phyloP scores from a whole-genome alignment of 2,329 filamentous ascomycete genomes.

The Fonsecaea erecta region DNA sequence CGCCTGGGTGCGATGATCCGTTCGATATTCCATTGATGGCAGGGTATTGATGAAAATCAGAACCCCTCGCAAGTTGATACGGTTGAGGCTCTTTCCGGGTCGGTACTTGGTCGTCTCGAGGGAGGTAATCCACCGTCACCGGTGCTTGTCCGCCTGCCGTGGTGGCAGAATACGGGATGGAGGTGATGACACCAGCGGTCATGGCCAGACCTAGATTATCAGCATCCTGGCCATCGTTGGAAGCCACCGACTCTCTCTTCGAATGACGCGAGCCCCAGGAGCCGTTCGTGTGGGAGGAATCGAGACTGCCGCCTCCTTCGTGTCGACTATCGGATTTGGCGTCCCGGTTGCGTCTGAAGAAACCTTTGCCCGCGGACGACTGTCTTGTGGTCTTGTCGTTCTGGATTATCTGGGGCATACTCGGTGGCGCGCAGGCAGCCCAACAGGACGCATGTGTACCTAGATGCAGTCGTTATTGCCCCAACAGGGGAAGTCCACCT shows the following conservation, averaged over 20 bases:
- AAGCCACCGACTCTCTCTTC: conserved; percentile 72
- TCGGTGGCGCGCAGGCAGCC: conserved; percentile 24
- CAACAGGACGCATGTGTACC: conserved; percentile 32
- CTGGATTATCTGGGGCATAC: conserved; percentile 62
- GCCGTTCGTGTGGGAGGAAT: conserved; percentile 58
- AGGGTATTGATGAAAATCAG: conserved; percentile 90
- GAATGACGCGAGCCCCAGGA: conserved; percentile 75
- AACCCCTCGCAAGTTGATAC: conserved; percentile 79
- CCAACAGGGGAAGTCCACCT: conserved; percentile 26
- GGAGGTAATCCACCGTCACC: conserved; percentile 73
- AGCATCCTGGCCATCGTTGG: conserved; percentile 69
- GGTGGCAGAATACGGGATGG: conserved; percentile 81
- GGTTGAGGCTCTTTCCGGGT: conserved; percentile 73
- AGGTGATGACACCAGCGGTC: conserved; percentile 81
- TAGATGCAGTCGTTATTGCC: conserved; percentile 14
- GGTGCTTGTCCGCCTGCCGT: conserved; percentile 68
- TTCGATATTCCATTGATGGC: conserved; percentile 64
- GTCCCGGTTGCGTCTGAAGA: conserved; percentile 89
- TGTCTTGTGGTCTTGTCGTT: conserved; percentile 79
- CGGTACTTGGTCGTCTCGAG: conserved; percentile 67
- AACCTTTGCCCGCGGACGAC: conserved; percentile 78
- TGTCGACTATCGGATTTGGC: conserved; percentile 68
- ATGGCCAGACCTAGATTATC: conserved; percentile 68
- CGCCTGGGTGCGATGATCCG: conserved; percentile 62
- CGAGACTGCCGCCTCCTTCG: conserved; percentile 49